phyloP scores from a whole-genome alignment of 2,329 filamentous ascomycete genomes.

The Tolypocladium sp. region DNA sequence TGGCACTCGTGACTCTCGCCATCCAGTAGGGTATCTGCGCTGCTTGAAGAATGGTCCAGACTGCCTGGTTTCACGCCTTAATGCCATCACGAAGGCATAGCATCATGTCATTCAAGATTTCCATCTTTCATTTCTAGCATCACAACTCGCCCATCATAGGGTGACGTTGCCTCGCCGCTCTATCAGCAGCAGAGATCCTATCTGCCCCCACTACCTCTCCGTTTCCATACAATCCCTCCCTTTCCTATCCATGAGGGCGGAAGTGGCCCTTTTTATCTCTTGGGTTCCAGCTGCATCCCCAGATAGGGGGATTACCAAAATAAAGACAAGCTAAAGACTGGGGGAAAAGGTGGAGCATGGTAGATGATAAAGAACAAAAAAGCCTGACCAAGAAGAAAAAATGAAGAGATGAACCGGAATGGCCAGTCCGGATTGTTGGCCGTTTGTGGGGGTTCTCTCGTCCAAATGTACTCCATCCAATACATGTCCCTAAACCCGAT shows the following conservation, averaged over 20 bases:
- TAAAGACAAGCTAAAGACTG: not conserved
- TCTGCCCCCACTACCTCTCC: not conserved
- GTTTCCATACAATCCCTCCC: not conserved
- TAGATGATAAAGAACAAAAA: constrained; percentile 6
- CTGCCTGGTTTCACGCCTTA: no score
- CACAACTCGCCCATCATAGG: not conserved
- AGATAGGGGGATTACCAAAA: not conserved
- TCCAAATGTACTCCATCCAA: constrained; percentile 33
- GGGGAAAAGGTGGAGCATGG: not conserved
- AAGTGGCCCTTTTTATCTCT: not conserved
- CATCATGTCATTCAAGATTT: not conserved
- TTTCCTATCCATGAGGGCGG: not conserved
- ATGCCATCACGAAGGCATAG: not conserved
- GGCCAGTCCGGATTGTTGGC: constrained; percentile 9
- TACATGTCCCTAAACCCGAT: constrained; percentile 25
- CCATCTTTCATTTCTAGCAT: not conserved
- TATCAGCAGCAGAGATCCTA: not conserved
- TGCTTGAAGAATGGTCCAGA: no score
- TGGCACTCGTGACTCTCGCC: not conserved
- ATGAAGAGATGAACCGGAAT: constrained; percentile 4
- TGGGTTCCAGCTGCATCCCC: not conserved
- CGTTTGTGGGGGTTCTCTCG: constrained; percentile 10
- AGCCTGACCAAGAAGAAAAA: constrained; percentile 11
- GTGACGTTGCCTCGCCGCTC: not conserved
- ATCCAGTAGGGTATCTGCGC: no score